A percentile compares a stretch with the other conserved stretches of the same genome.
Conservation (phyloP, 345 rosid genomes). For the Citrus cavaleriei region DNA sequence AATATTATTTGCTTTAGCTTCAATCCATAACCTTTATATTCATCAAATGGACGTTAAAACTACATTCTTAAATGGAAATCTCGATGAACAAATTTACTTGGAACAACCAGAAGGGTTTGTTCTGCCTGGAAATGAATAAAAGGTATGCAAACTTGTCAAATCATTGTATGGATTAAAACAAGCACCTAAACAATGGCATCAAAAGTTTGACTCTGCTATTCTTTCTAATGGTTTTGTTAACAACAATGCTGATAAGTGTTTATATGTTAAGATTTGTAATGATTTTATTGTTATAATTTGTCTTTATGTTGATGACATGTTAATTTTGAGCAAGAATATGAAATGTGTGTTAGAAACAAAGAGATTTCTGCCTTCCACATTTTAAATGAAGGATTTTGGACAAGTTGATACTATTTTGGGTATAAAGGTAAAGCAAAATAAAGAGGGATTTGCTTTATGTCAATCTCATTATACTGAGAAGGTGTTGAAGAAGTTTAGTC, state of each 20-base stretch:
- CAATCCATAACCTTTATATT: background rate
- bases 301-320: background rate
- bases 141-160: background rate
- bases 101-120: background rate
- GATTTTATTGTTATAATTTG: background rate
- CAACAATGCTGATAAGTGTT: background rate
- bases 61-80: background rate
- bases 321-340: background rate
- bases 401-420: background rate
- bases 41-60: constrained; percentile 11
- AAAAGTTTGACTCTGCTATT: background rate
- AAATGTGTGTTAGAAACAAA: background rate
- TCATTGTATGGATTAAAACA: constrained; percentile 3
- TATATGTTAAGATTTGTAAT: background rate
- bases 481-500: background rate
- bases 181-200: constrained; percentile 5
- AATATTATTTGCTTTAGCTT: background rate
- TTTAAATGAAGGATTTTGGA: background rate
- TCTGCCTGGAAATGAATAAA: background rate
- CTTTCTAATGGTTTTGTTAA: background rate
- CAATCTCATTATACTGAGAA: background rate
- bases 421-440: background rate
- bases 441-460: background rate
- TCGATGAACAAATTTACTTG: background rate
- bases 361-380: background rate